These are phyloP conservation scores for Sporisorium sorghi DNA, from an alignment of 1,284 basidiomycete genomes.

Conservation along the genomic window DNA sequence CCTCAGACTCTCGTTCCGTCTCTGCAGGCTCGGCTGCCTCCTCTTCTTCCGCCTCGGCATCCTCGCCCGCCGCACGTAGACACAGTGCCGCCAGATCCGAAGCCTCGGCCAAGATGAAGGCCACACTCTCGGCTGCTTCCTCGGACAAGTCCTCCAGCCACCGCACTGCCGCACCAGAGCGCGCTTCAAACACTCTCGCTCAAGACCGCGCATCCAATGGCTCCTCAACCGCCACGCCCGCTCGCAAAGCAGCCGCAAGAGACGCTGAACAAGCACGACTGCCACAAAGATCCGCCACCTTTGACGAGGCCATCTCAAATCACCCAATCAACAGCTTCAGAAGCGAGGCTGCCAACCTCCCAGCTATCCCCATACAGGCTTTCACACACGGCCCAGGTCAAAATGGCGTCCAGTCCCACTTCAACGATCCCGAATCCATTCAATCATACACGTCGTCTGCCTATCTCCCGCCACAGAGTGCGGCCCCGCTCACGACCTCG, in stretches of 20 bases:
- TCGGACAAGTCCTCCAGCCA: slow-evolving; percentile 27
- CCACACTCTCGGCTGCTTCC: slow-evolving; percentile 44
- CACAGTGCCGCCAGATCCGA: slow-evolving; percentile 42
- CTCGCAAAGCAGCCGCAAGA: slow-evolving; percentile 8
- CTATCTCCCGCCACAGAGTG: slow-evolving; percentile 14
- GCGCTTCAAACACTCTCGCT: not conserved
- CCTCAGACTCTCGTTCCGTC: slow-evolving; percentile 13
- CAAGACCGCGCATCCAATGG: slow-evolving; percentile 5
- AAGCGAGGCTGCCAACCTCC: slow-evolving; percentile 22
- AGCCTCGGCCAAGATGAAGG: slow-evolving; percentile 48
- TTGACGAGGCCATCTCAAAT: slow-evolving; percentile 14
- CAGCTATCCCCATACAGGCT: slow-evolving; percentile 33
- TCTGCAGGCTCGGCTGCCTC: slow-evolving; percentile 22
- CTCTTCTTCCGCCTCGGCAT: slow-evolving; percentile 9
- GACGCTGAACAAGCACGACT: slow-evolving; percentile 7
- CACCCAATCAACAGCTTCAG: slow-evolving; percentile 22
- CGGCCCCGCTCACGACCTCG: slow-evolving; percentile 31
- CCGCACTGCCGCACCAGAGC: slow-evolving; percentile 5
- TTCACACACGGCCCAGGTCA: slow-evolving; percentile 9
- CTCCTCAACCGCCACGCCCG: slow-evolving; percentile 10
- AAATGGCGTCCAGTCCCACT: slow-evolving; percentile 4
- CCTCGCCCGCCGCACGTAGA: slow-evolving; percentile 17
- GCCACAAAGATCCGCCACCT: slow-evolving; percentile 6
- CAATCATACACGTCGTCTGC: slow-evolving; percentile 1
- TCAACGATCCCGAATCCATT: not conserved